Evolutionary conservation across 2,329 filamentous ascomycete species (phyloP).

Genomic region (Tolypocladium inflatum): DNA sequence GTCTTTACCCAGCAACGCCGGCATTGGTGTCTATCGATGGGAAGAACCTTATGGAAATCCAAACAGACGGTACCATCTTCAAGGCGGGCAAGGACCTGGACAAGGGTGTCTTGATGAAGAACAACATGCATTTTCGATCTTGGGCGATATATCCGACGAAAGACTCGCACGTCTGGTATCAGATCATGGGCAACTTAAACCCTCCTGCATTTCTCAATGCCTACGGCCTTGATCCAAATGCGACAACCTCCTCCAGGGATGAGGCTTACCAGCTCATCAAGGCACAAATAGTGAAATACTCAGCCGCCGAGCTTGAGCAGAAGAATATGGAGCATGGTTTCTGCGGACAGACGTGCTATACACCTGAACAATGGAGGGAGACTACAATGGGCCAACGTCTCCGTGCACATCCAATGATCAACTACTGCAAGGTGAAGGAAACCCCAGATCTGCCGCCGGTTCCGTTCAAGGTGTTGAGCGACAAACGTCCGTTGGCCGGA

Average conservation of each 20-base stretch:
- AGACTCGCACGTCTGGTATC: slow-evolving; percentile 35
- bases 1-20: slow-evolving; percentile 18
- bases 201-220: slow-evolving; percentile 28
- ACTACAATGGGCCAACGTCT: slow-evolving; percentile 13
- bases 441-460: slow-evolving; percentile 19
- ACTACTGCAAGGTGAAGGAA: slow-evolving; percentile 24
- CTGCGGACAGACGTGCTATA: slow-evolving; percentile 15
- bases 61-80: not conserved
- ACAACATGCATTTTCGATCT: slow-evolving; percentile 24
- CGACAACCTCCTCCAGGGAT: slow-evolving; percentile 9
- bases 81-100: slow-evolving; percentile 1
- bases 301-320: slow-evolving; percentile 11
- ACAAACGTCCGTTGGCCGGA: slow-evolving; percentile 30
- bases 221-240: slow-evolving; percentile 28
- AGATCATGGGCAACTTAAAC: slow-evolving; percentile 39
- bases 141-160: slow-evolving; percentile 38
- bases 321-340: slow-evolving; percentile 13
- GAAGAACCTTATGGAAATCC: not conserved
- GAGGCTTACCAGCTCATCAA: slow-evolving; percentile 14
- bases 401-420: slow-evolving; percentile 20
- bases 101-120: not conserved
- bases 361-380: slow-evolving; percentile 13
- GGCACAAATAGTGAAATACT: slow-evolving; percentile 8
- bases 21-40: slow-evolving; percentile 3
- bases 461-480: slow-evolving; percentile 17